These are phyloP conservation scores for Verticillium nubilum DNA, from an alignment of 2,329 filamentous ascomycete species.

Conservation along the genomic window DNA sequence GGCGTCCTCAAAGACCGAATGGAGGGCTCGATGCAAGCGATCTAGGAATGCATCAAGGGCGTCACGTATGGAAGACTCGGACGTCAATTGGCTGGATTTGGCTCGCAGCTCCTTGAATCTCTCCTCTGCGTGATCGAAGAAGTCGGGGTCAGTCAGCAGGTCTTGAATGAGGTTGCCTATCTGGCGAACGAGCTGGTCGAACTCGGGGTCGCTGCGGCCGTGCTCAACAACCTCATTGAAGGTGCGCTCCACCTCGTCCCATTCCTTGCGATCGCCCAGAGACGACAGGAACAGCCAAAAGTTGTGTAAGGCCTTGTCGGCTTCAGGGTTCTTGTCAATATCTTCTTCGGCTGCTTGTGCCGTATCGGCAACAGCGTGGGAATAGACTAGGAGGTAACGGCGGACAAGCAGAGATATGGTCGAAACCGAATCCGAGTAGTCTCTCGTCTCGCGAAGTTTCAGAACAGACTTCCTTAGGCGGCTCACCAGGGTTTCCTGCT, in stretches of 20 bases:
- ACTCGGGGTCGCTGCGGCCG: slow-evolving; percentile 71
- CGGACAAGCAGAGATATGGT: slow-evolving; percentile 70
- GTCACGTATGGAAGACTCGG: slow-evolving; percentile 61
- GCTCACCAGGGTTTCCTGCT: slow-evolving; percentile 66
- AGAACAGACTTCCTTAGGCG: slow-evolving; percentile 72
- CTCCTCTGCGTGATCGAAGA: slow-evolving; percentile 68
- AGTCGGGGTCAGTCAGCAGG: slow-evolving; percentile 78
- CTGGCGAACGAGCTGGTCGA: slow-evolving; percentile 71
- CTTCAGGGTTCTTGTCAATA: slow-evolving; percentile 65
- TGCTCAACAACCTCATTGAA: slow-evolving; percentile 70
- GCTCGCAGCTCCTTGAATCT: slow-evolving; percentile 45
- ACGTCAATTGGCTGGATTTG: slow-evolving; percentile 57
- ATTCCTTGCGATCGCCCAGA: slow-evolving; percentile 69
- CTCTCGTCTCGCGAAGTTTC: slow-evolving; percentile 67
- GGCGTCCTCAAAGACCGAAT: slow-evolving; percentile 64
- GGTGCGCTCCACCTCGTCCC: slow-evolving; percentile 66
- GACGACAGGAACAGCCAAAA: slow-evolving; percentile 77
- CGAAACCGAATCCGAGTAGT: slow-evolving; percentile 84
- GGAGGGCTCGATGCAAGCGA: slow-evolving; percentile 62
- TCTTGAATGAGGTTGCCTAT: slow-evolving; percentile 70
- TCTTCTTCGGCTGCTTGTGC: slow-evolving; percentile 63
- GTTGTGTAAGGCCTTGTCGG: slow-evolving; percentile 70
- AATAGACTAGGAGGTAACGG: slow-evolving; percentile 73
- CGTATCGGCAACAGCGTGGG: slow-evolving; percentile 63
- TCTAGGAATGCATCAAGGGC: slow-evolving; percentile 69